These are phyloP conservation scores for Teunomyces stri DNA, from an alignment of 805 yeast species.

Conservation along the genomic window DNA sequence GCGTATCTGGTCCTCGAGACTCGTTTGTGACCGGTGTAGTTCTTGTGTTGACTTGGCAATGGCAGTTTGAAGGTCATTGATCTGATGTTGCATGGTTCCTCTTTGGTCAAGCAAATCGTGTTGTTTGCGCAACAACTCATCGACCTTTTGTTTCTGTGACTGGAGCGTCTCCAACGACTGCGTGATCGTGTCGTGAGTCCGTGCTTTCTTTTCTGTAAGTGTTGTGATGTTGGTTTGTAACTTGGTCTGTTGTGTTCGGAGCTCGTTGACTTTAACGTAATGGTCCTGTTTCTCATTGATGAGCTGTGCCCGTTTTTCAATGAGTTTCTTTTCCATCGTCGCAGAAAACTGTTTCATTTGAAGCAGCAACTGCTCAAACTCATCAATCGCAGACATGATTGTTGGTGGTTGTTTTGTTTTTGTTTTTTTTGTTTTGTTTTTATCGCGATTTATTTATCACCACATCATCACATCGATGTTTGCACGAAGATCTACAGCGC, in stretches of 20 bases:
- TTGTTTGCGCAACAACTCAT: slow-evolving; percentile 35
- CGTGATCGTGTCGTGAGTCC: slow-evolving; percentile 26
- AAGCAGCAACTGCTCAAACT: slow-evolving; percentile 34
- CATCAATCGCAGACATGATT: slow-evolving; percentile 18
- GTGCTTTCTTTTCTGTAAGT: slow-evolving; percentile 23
- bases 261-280: slow-evolving; percentile 26
- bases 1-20: slow-evolving; percentile 42
- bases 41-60: slow-evolving; percentile 30
- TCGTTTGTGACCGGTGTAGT: slow-evolving; percentile 28
- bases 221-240: slow-evolving; percentile 30
- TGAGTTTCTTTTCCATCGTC: slow-evolving; percentile 33
- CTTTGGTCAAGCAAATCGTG: slow-evolving; percentile 29
- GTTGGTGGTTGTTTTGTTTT: not conserved
- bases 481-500: not conserved
- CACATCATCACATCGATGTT: too few species aligned
- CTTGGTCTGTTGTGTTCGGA: slow-evolving; percentile 27
- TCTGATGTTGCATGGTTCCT: slow-evolving; percentile 21
- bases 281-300: slow-evolving; percentile 34
- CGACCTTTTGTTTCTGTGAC: slow-evolving; percentile 33
- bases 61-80: slow-evolving; percentile 30
- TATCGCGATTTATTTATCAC: too few species aligned
- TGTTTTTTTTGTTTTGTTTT: not conserved
- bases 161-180: slow-evolving; percentile 21
- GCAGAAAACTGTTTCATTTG: slow-evolving; percentile 40
- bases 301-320: slow-evolving; percentile 30